Evolutionary conservation across 345 rosid genomes (phyloP), one percentile per base, ranked within the genome.

Genomic region (Acer negundo): DNA sequence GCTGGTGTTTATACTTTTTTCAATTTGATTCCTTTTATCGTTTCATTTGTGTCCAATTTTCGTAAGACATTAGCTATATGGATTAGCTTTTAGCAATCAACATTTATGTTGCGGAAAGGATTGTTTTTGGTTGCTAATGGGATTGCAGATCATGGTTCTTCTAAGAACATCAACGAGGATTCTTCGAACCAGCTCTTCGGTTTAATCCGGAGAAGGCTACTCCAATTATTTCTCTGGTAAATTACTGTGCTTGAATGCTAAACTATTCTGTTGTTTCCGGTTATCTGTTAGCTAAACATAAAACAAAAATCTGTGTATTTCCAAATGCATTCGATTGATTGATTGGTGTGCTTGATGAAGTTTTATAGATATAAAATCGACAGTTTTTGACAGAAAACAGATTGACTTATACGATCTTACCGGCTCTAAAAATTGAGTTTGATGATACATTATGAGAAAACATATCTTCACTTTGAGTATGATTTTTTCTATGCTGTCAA

Each of bases 171-270:
- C 38, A 20, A 42, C 40, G 24, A 22, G 20, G 11, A 3, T 42
- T 44, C 24, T 8, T 46, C 2, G n/a, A 6, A 44, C 17, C 58
- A 62, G 68, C 56, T 44, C 12, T 20, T 9, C 47, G 38, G 17
- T 42, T 73, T 73, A 9, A 62, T 9, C 51, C 19, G 68, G 42
- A 15, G 55, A 73, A 62, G 58, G 17, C 58, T 42, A 19, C 77
- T 62, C 1, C 56, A 5, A 0, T 73, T 3, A 17, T 5, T 38
- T 61, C 56, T 23, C 61, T 24, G 24, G 28, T 22, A 62, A 47
- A 59, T 62, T 24, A 46, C 24, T 8, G 11, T 26, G 44, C 61
- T 28, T 19, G 23, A 31, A 46, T 13, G 55, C 67, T 6, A 20
- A 22, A 44, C 2, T 4, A 3, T 44, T 58, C 10, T 40, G 51